These are phyloP conservation scores for Trichoderma sp. DNA, from an alignment of 2,329 filamentous ascomycete species.

Conservation along the genomic window DNA sequence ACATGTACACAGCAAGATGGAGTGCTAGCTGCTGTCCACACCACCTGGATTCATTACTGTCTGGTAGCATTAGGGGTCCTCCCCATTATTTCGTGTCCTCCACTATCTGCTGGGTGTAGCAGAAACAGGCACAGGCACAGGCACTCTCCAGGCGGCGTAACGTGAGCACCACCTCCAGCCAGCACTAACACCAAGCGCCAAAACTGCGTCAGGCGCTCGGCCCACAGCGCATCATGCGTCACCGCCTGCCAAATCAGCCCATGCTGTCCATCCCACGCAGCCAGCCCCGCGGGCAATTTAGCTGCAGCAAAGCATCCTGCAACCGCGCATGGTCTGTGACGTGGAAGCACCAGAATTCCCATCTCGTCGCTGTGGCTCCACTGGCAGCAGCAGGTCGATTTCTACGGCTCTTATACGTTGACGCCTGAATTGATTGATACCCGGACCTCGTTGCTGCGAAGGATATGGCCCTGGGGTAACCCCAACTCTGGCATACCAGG, in stretches of 20 bases:
- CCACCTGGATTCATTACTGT: background rate
- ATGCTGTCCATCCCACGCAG: background rate
- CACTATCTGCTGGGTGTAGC: background rate
- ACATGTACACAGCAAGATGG: background rate
- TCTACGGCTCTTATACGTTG: background rate
- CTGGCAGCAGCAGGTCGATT: conserved; percentile 7
- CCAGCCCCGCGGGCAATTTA: conserved; percentile 15
- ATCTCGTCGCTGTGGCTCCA: conserved; percentile 16
- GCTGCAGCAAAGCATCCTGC: background rate
- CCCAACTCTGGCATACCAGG: conserved; percentile 12
- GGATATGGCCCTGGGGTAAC: conserved; percentile 28
- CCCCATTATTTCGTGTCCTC: background rate
- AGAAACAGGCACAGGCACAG: background rate
- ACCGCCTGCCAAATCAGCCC: conserved; percentile 22
- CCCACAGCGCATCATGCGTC: conserved; percentile 10
- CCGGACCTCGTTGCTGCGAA: conserved; percentile 14
- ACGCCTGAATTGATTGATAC: conserved; percentile 13
- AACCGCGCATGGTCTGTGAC: background rate
- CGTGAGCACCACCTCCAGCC: background rate
- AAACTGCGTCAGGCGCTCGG: background rate
- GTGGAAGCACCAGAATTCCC: conserved; percentile 17
- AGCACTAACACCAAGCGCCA: background rate
- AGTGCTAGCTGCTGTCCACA: background rate
- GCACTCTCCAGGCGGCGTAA: background rate
- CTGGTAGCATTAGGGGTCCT: background rate